Conservation (phyloP, 108 stramenopile genomes). For the Pseudonitzschia pungens region DNA sequence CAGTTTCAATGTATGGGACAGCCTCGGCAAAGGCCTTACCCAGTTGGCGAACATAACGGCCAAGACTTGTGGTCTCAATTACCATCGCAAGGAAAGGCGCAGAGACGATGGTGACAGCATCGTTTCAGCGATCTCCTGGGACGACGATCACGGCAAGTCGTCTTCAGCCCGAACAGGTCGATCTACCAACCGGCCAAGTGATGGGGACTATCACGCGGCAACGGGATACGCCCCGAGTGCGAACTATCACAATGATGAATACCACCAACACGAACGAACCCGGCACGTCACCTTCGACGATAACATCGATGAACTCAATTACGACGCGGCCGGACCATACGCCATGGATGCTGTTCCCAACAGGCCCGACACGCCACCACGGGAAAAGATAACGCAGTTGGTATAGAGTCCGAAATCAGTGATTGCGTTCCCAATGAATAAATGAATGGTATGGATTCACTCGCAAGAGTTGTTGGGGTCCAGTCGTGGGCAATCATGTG, state of each 20-base stretch:
- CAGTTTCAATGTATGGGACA: neutral
- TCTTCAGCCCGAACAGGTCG: neutral
- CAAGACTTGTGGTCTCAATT: constrained; percentile 3
- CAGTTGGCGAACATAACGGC: constrained; percentile 3
- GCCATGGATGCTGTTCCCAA: neutral
- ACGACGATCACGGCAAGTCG: neutral
- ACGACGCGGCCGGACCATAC: neutral
- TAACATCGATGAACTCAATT: neutral
- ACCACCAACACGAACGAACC: neutral
- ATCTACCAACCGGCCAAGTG: neutral
- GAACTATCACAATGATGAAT: neutral
- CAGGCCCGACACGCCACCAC: neutral
- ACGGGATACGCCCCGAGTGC: neutral
- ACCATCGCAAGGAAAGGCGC: neutral
- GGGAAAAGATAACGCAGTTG: neutral
- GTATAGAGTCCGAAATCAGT: neutral
- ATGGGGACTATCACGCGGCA: neutral
- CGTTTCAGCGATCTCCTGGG: constrained; percentile 13
- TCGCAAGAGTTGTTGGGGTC: too few relatives aligned
- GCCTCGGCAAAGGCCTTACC: neutral
- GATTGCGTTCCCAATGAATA: neutral
- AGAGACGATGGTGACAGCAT: constrained; percentile 10
- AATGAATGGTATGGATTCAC: neutral
- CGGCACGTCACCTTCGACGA: neutral
- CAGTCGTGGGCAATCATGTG: too few relatives aligned